Conservation (phyloP, 176 grass and related monocot species). For the Aegilops speltoides region DNA sequence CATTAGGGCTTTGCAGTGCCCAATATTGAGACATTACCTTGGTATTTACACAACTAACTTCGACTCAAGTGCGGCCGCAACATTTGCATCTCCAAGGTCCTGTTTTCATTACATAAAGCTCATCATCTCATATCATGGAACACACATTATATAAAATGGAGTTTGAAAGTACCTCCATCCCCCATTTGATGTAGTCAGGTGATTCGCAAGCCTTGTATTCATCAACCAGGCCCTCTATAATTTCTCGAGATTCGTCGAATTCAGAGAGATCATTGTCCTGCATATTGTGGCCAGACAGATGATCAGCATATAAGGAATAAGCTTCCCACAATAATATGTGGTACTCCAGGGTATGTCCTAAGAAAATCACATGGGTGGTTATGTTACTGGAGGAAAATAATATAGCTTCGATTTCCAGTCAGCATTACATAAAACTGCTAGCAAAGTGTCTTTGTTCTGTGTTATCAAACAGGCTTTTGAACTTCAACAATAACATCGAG, state of each 20-base stretch:
- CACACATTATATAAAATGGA: conserved; percentile 5
- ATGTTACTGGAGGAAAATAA: neutral
- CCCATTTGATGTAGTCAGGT: conserved; percentile 99
- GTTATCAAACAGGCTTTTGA: neutral
- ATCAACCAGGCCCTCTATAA: conserved; percentile 94
- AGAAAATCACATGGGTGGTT: neutral
- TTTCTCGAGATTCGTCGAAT: conserved; percentile 95
- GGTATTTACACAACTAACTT: conserved; percentile 81
- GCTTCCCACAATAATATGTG: neutral
- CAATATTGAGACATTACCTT: conserved; percentile 15
- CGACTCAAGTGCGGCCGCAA: conserved; percentile 76
- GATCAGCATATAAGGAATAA: neutral
- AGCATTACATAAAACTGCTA: neutral
- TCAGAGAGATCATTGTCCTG: conserved; percentile 98
- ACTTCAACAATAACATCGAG: neutral
- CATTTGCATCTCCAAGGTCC: conserved; percentile 67
- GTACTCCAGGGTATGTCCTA: neutral
- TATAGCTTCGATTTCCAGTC: neutral
- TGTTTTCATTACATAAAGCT: conserved; percentile 32
- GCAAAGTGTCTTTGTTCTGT: neutral
- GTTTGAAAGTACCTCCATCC: conserved; percentile 80
- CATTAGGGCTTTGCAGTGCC: neutral
- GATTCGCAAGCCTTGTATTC: conserved; percentile 99
- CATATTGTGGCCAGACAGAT: neutral
- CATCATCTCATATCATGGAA: conserved; percentile 6